Percentiles rank a stretch among this genome's conserved stretches.
phyloP scores from a whole-genome alignment of 2,329 filamentous ascomycete species.

The Pseudopithomyces chartarum region DNA sequence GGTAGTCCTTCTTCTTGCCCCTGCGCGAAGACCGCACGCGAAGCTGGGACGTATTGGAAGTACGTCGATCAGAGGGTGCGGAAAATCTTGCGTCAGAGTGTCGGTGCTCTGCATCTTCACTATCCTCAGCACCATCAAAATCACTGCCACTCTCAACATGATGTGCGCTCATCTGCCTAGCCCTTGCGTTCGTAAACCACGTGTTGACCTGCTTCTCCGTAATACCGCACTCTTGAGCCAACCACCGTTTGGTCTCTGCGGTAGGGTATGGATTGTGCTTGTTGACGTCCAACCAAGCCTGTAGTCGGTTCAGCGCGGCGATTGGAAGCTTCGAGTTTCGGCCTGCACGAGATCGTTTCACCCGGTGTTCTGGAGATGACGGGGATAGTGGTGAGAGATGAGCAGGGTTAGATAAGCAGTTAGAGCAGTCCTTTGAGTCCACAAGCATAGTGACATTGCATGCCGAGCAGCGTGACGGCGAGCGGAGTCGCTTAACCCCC shows the following conservation, averaged over 20 bases:
- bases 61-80: slow-evolving; percentile 8
- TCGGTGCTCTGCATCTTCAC: slow-evolving; percentile 15
- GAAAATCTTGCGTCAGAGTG: slow-evolving; percentile 8
- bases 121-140: slow-evolving; percentile 26
- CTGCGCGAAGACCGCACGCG: slow-evolving; percentile 23
- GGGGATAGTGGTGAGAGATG: slow-evolving; percentile 18
- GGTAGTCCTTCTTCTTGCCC: slow-evolving; percentile 46
- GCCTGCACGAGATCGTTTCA: slow-evolving; percentile 37
- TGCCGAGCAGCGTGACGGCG: slow-evolving; percentile 23
- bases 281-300: slow-evolving; percentile 36
- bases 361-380: slow-evolving; percentile 4
- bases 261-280: slow-evolving; percentile 38
- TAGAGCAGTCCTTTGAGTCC: slow-evolving; percentile 19
- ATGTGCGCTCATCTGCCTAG: slow-evolving; percentile 27
- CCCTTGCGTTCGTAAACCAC: slow-evolving; percentile 44
- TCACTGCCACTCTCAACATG: slow-evolving; percentile 20
- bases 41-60: slow-evolving; percentile 12
- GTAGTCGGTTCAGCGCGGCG: slow-evolving; percentile 30
- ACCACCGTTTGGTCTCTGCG: slow-evolving; percentile 31
- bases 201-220: slow-evolving; percentile 43
- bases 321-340: slow-evolving; percentile 36
- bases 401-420: slow-evolving; percentile 14
- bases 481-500: not conserved
- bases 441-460: slow-evolving; percentile 27
- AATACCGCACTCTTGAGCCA: slow-evolving; percentile 38